These are phyloP conservation scores for Xylaria cubensis DNA, from an alignment of 495 filamentous ascomycete species.

Conservation along the genomic window DNA sequence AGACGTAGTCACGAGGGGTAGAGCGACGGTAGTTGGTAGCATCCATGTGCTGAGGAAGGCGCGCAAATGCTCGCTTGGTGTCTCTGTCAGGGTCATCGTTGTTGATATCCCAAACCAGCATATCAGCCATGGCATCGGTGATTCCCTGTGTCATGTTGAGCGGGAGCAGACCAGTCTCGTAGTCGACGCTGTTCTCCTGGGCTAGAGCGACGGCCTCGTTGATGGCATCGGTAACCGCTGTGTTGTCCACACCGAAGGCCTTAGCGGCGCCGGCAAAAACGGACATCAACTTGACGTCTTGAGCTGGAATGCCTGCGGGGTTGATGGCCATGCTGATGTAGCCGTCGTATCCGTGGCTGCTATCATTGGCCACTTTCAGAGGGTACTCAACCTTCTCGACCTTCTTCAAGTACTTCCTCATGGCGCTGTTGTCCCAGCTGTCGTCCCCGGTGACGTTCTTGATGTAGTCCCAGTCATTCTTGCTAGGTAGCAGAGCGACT, in stretches of 20 bases:
- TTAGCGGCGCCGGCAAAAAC: conserved; percentile 58
- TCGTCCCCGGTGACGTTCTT: conserved; percentile 55
- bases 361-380: conserved; percentile 34
- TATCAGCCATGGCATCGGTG: conserved; percentile 48
- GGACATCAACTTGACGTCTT: conserved; percentile 60
- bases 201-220: conserved; percentile 17
- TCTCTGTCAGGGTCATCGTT: conserved; percentile 42
- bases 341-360: conserved; percentile 63
- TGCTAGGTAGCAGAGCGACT: conserved; percentile 48
- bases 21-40: conserved; percentile 49
- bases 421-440: conserved; percentile 54
- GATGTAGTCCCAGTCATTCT: conserved; percentile 57
- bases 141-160: conserved; percentile 42
- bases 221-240: conserved; percentile 11
- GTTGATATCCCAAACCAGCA: conserved; percentile 63
- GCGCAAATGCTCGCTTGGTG: conserved; percentile 45
- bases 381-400: conserved; percentile 64
- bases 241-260: conserved; percentile 51
- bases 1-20: conserved; percentile 60
- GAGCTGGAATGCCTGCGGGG: conserved; percentile 53
- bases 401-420: conserved; percentile 56
- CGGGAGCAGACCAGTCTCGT: conserved; percentile 25
- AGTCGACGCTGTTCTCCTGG: conserved; percentile 27
- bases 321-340: conserved; percentile 61
- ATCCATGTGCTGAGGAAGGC: conserved; percentile 51